A percentile compares a stretch with the other conserved stretches of the same genome.
These are phyloP conservation scores for Wallemia mellicola DNA, from an alignment of 1,284 basidiomycete species.

Conservation along the genomic window DNA sequence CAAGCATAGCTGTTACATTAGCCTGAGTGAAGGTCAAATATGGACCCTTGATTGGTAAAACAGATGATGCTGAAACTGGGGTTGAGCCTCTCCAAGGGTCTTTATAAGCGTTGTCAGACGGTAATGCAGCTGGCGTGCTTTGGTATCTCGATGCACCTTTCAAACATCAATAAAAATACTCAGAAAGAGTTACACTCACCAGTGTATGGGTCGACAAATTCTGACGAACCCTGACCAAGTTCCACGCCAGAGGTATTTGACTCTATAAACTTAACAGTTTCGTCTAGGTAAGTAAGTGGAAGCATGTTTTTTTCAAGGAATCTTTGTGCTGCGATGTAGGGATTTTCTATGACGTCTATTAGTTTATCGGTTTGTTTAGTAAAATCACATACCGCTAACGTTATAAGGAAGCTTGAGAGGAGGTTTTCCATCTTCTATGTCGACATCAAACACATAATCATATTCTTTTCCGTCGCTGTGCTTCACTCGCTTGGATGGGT, in stretches of 20 bases:
- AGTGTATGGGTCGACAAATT: slow-evolving; percentile 72
- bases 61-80: not conserved
- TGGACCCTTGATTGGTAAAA: slow-evolving; percentile 15
- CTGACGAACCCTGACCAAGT: slow-evolving; percentile 25
- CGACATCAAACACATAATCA: slow-evolving; percentile 96
- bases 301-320: slow-evolving; percentile 67
- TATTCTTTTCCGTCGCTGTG: slow-evolving; percentile 66
- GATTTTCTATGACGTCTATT: slow-evolving; percentile 44
- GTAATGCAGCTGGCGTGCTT: slow-evolving; percentile 14
- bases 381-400: slow-evolving; percentile 28
- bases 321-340: slow-evolving; percentile 59
- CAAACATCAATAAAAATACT: not conserved
- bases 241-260: slow-evolving; percentile 52
- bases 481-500: slow-evolving; percentile 41
- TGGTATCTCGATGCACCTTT: slow-evolving; percentile 24
- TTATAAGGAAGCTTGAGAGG: slow-evolving; percentile 88
- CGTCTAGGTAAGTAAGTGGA: slow-evolving; percentile 50
- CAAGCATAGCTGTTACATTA: slow-evolving; percentile 57
- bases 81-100: not conserved
- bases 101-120: slow-evolving; percentile 4
- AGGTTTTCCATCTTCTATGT: slow-evolving; percentile 71
- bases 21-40: slow-evolving; percentile 53
- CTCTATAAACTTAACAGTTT: slow-evolving; percentile 81
- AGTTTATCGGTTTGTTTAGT: not conserved
- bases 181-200: slow-evolving; percentile 20